Percentiles rank a stretch among this genome's conserved stretches.
These are phyloP conservation scores for Fragaria vesca DNA, from an alignment of 306 rosid genomes.

Conservation along the genomic window DNA sequence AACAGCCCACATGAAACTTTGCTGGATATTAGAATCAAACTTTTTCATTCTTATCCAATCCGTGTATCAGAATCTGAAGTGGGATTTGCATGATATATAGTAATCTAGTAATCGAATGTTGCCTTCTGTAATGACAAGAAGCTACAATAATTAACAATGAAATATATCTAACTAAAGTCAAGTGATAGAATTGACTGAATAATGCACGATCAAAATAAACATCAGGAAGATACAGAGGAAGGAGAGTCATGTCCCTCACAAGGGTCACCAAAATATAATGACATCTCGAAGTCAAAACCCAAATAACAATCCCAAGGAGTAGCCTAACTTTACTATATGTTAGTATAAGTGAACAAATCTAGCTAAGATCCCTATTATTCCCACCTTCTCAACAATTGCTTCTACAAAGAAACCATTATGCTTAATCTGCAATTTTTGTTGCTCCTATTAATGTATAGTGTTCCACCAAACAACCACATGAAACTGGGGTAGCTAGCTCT, in stretches of 20 bases:
- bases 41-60: background rate
- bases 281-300: slow-evolving; percentile 1
- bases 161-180: background rate
- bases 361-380: background rate
- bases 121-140: background rate
- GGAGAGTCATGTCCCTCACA: background rate
- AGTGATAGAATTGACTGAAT: background rate
- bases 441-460: background rate
- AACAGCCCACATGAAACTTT: background rate
- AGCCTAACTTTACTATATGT: background rate
- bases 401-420: background rate
- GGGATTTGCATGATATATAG: background rate
- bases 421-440: background rate
- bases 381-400: background rate
- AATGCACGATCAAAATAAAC: background rate
- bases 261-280: background rate
- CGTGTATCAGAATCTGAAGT: background rate
- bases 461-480: background rate
- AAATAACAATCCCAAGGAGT: background rate
- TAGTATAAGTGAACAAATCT: background rate
- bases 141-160: background rate
- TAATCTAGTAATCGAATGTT: background rate
- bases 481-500: too few species aligned
- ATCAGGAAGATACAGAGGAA: background rate
- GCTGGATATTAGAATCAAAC: background rate